Conservation (phyloP, 805 yeast genomes). For the Ogataea neopini region DNA sequence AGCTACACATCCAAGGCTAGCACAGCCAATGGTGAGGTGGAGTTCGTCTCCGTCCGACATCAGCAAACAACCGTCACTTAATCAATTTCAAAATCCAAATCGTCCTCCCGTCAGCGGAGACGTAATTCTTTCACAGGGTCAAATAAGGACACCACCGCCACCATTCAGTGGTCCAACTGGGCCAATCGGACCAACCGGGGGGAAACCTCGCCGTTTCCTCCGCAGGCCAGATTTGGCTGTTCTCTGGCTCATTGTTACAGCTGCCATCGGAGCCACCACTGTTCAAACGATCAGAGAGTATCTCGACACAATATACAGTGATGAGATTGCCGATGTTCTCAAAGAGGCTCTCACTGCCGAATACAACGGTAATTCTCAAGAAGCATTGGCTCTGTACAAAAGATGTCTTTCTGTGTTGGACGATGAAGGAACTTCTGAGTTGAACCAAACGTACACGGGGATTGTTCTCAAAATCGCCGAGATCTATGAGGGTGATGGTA, state of each 20-base stretch:
- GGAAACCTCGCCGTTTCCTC: neutral
- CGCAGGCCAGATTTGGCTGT: neutral
- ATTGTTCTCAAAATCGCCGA: slow-evolving; percentile 79
- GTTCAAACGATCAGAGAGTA: slow-evolving; percentile 5
- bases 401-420: slow-evolving; percentile 69
- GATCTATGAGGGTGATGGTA: slow-evolving; percentile 56
- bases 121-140: neutral
- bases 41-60: slow-evolving; percentile 11
- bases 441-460: slow-evolving; percentile 83
- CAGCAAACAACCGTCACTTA: slow-evolving; percentile 25
- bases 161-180: too few relatives aligned
- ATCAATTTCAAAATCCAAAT: slow-evolving; percentile 29
- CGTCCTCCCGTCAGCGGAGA: slow-evolving; percentile 13
- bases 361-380: slow-evolving; percentile 48
- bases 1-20: too few relatives aligned
- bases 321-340: slow-evolving; percentile 10
- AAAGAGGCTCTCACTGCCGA: slow-evolving; percentile 23
- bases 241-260: neutral
- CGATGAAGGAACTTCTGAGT: slow-evolving; percentile 48
- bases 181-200: too few relatives aligned
- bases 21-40: neutral
- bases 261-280: neutral
- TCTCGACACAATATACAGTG: slow-evolving; percentile 15
- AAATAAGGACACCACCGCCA: neutral
- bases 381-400: slow-evolving; percentile 68